These are phyloP conservation scores for Incumbomyces delicatus DNA, from an alignment of 2,329 filamentous ascomycete genomes.

Conservation along the genomic window DNA sequence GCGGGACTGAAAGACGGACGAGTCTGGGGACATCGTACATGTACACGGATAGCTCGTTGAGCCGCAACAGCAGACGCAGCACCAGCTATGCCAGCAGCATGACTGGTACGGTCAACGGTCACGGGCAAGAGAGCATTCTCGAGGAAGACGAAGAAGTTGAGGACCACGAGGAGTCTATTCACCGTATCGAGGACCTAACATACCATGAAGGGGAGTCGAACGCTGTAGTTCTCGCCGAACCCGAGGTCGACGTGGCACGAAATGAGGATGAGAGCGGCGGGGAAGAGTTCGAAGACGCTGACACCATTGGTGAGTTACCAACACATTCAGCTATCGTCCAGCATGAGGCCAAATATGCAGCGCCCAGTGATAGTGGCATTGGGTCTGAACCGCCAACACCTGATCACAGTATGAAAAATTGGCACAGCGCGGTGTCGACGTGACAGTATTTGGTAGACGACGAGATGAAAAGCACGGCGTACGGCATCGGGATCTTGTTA, in stretches of 20 bases:
- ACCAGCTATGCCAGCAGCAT: slow-evolving; percentile 32
- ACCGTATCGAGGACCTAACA: background rate
- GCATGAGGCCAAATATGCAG: slow-evolving; percentile 13
- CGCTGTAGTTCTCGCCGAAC: slow-evolving; percentile 17
- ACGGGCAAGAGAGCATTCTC: slow-evolving; percentile 19
- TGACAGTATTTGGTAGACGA: background rate
- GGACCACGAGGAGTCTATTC: slow-evolving; percentile 12
- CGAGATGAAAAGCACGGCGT: slow-evolving; percentile 3
- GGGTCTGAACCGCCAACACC: slow-evolving; percentile 22
- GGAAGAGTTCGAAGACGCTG: slow-evolving; percentile 7
- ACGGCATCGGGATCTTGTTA: background rate
- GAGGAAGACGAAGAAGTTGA: slow-evolving; percentile 24
- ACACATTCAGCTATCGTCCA: slow-evolving; percentile 8
- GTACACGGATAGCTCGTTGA: slow-evolving; percentile 33
- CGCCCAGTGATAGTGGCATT: slow-evolving; percentile 24
- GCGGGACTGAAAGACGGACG: slow-evolving; percentile 34
- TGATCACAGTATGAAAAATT: slow-evolving; percentile 5
- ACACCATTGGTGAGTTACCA: slow-evolving; percentile 8
- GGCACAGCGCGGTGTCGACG: slow-evolving; percentile 4
- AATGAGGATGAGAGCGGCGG: background rate
- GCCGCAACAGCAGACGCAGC: slow-evolving; percentile 23
- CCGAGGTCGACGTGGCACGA: background rate
- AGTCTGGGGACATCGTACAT: slow-evolving; percentile 29
- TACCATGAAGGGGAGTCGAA: slow-evolving; percentile 8
- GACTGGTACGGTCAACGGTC: slow-evolving; percentile 25